Conservation (phyloP, 2,329 filamentous ascomycete species). For the Arachnomyces sp. region DNA sequence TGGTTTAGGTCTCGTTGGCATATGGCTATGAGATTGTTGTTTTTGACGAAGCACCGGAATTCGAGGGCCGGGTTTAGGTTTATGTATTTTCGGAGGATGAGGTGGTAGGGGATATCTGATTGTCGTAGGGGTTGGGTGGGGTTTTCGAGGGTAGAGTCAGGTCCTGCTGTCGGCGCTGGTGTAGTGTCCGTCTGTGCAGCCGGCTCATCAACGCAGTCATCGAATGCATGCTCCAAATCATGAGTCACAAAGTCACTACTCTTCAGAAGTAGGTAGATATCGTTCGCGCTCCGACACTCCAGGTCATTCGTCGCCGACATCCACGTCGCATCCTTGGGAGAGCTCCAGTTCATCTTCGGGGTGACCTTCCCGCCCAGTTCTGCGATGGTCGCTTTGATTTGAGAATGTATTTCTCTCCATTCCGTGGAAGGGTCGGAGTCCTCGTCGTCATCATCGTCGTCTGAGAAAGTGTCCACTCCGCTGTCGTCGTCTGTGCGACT, state of each 20-base stretch:
- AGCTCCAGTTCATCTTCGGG: conserved; percentile 95
- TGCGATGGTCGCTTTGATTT: conserved; percentile 66
- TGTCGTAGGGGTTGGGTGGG: conserved; percentile 13
- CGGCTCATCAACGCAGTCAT: conserved; percentile 52
- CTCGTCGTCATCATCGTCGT: conserved; percentile 49
- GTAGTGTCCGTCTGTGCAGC: conserved; percentile 31
- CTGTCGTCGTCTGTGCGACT: conserved; percentile 38
- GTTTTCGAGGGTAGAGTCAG: conserved; percentile 2
- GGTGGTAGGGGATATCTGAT: conserved; percentile 57
- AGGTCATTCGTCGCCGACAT: conserved; percentile 82
- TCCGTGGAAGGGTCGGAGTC: conserved; percentile 47
- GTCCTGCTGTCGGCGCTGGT: too few relatives aligned
- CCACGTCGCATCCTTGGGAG: conserved; percentile 92
- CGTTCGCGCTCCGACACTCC: conserved; percentile 79
- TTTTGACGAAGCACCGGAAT: conserved; percentile 90
- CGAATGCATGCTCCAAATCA: conserved; percentile 87
- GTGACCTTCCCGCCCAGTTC: conserved; percentile 79
- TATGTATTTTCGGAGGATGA: conserved; percentile 83
- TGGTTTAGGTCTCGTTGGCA: conserved; percentile 85
- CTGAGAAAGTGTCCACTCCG: conserved; percentile 51
- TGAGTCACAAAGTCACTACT: conserved; percentile 91
- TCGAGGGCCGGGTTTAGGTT: conserved; percentile 83
- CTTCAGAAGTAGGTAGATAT: conserved; percentile 89
- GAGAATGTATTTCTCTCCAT: conserved; percentile 64
- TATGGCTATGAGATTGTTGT: conserved; percentile 69